Percentiles rank a stretch among this genome's conserved stretches.
These are phyloP conservation scores for Gossypium laxum DNA, from an alignment of 441 rosid genomes.

Conservation along the genomic window DNA sequence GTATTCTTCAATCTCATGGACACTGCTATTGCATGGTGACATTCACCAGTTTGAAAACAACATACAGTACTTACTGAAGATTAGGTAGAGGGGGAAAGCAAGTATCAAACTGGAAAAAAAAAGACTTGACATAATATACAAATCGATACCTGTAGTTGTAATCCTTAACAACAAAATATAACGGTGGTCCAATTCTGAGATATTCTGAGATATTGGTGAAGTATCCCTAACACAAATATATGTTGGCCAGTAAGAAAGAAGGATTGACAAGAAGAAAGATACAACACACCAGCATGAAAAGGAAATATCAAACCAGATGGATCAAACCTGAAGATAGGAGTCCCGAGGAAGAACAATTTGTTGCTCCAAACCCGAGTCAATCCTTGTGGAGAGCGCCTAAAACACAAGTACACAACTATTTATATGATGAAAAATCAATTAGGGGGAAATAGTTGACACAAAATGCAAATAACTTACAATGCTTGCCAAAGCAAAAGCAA, in stretches of 20 bases:
- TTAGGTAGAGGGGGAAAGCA: background rate
- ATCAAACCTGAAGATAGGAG: conserved; percentile 85
- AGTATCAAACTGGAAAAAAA: conserved; percentile 4
- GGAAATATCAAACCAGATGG: background rate
- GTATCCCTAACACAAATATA: conserved; percentile 58
- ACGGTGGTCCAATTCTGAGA: conserved; percentile 88
- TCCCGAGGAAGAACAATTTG: conserved; percentile 92
- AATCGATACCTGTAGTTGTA: conserved; percentile 71
- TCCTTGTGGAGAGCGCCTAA: conserved; percentile 74
- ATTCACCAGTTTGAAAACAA: background rate
- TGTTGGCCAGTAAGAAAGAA: conserved; percentile 12
- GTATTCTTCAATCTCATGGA: background rate
- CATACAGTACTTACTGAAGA: background rate
- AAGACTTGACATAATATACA: background rate
- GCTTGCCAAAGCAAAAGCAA: conserved; percentile 70
- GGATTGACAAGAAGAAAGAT: background rate
- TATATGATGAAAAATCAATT: conserved; percentile 3
- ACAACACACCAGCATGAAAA: conserved; percentile 7
- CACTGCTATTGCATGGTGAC: background rate
- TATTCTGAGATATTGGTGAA: conserved; percentile 64
- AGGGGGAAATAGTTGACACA: conserved; percentile 6
- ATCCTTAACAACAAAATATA: conserved; percentile 84
- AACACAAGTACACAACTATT: conserved; percentile 13
- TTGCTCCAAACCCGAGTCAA: conserved; percentile 94
- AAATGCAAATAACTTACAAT: conserved; percentile 49